Percentiles rank a stretch among this genome's conserved stretches.
These are phyloP conservation scores for Parsonsia alboflavescens DNA, from an alignment of 257 asterid genomes.

Conservation along the genomic window DNA sequence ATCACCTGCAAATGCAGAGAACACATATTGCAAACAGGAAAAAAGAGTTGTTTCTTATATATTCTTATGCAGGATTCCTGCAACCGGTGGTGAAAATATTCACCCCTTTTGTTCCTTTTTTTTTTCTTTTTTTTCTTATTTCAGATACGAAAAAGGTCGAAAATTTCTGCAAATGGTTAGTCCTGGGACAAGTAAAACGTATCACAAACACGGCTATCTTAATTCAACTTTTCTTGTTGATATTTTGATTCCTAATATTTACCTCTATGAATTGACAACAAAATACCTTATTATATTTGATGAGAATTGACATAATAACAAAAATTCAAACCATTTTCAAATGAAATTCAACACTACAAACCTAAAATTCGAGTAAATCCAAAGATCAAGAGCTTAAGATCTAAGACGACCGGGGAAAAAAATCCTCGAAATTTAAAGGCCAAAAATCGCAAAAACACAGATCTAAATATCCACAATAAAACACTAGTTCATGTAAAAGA, in stretches of 20 bases:
- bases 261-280: not conserved
- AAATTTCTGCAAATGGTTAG: not conserved
- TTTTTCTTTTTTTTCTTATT: not conserved
- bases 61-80: not conserved
- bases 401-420: not conserved
- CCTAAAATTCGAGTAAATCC: not conserved
- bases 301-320: not conserved
- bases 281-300: not conserved
- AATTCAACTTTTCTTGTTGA: not conserved
- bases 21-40: not conserved
- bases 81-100: not conserved
- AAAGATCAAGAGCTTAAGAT: not conserved
- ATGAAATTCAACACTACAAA: not conserved
- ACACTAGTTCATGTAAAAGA: not conserved
- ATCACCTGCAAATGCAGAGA: not conserved
- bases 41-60: not conserved
- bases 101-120: no score
- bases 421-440: not conserved
- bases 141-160: not conserved
- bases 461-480: not conserved
- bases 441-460: not conserved
- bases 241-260: not conserved
- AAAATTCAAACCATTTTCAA: not conserved
- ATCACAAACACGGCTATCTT: not conserved
- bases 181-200: not conserved